Conservation (phyloP, 2,329 filamentous ascomycete species). For the Hirsutella rhossiliensis region DNA sequence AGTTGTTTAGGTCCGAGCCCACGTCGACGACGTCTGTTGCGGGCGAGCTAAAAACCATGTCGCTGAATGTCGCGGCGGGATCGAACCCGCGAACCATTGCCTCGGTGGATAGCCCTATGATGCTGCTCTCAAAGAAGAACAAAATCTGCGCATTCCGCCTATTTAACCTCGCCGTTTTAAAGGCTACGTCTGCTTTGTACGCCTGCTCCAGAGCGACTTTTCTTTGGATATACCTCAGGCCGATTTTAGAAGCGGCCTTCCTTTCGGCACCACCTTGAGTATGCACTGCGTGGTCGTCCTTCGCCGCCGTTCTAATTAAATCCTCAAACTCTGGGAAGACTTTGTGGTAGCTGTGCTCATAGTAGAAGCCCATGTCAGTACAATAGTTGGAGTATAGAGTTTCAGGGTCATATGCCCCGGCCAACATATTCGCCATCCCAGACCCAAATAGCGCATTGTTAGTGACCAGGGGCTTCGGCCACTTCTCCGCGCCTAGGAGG, state of each 20-base stretch:
- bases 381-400: slow-evolving; percentile 12
- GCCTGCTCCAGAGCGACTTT: slow-evolving; percentile 6
- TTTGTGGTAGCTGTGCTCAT: slow-evolving; percentile 11
- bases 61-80: slow-evolving; percentile 8
- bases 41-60: slow-evolving; percentile 10
- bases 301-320: slow-evolving; percentile 6
- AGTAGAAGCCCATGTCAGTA: slow-evolving; percentile 11
- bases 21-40: slow-evolving; percentile 11
- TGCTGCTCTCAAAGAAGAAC: slow-evolving; percentile 9
- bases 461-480: slow-evolving; percentile 1
- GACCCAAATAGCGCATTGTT: slow-evolving; percentile 10
- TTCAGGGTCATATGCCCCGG: slow-evolving; percentile 7
- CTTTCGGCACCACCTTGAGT: slow-evolving; percentile 7
- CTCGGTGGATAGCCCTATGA: slow-evolving; percentile 10
- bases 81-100: slow-evolving; percentile 9
- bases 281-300: slow-evolving; percentile 6
- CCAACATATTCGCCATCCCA: slow-evolving; percentile 8
- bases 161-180: slow-evolving; percentile 5
- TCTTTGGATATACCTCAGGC: slow-evolving; percentile 8
- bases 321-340: slow-evolving; percentile 8
- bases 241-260: slow-evolving; percentile 6
- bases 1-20: slow-evolving; percentile 9
- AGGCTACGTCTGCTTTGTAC: neutral
- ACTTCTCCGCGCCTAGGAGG: neutral
- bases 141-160: slow-evolving; percentile 7